Evolutionary conservation across 371 early-diverging fungal species (phyloP).

Genomic region (Gilbertella persicaria): DNA sequence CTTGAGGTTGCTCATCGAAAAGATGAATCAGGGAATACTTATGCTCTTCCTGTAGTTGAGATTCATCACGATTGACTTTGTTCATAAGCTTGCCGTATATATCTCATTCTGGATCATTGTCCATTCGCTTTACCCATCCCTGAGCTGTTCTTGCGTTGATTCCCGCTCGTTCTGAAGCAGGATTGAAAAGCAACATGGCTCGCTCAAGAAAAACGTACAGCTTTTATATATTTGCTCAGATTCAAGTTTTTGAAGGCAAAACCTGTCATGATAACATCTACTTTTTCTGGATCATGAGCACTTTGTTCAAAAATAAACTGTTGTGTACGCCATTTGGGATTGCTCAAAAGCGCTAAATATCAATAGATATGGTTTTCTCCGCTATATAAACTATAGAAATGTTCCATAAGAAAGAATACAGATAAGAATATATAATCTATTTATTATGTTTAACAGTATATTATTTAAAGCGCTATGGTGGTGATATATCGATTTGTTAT

Average conservation of each 20-base stretch:
- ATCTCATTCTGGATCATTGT: constrained; percentile 16
- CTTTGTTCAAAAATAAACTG: constrained; percentile 22
- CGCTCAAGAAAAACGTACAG: constrained; percentile 21
- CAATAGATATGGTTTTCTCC: no score
- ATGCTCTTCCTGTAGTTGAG: constrained; percentile 28
- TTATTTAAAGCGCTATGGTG: no score
- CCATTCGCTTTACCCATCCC: constrained; percentile 17
- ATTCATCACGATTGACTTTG: constrained; percentile 26
- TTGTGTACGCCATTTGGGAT: constrained; percentile 23
- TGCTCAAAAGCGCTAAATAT: no score
- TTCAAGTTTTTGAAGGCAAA: constrained; percentile 21
- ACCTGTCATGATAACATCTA: constrained; percentile 21
- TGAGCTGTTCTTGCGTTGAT: constrained; percentile 22
- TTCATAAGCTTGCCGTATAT: constrained; percentile 24
- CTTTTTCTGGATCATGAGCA: constrained; percentile 25
- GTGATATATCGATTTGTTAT: no score
- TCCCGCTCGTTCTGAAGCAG: constrained; percentile 19
- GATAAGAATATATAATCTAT: no score
- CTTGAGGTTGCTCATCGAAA: constrained; percentile 27
- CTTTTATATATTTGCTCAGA: constrained; percentile 19
- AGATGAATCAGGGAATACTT: constrained; percentile 21
- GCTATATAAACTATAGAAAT: no score
- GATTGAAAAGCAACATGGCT: constrained; percentile 14
- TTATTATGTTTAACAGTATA: no score
- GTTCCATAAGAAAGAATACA: no score